phyloP scores from a whole-genome alignment of 2,329 filamentous ascomycete species.

The Cladobotryum protrusum region DNA sequence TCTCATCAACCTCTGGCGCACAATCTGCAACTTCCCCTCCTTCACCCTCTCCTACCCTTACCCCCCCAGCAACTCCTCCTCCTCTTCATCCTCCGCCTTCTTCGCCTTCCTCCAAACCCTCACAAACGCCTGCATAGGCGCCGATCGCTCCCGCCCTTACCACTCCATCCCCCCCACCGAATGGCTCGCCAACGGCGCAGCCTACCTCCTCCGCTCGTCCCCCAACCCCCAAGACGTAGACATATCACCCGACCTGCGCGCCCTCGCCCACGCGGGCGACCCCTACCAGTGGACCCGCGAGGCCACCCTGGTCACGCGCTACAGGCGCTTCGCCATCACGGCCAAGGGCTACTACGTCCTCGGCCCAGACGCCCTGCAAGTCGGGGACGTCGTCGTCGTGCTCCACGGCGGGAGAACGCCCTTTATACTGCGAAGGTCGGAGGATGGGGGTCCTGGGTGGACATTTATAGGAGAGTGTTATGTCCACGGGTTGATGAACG shows the following conservation, averaged over 20 bases:
- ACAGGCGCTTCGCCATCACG: constrained; percentile 28
- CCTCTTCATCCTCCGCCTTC: constrained; percentile 18
- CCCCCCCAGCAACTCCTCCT: constrained; percentile 8
- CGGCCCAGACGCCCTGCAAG: constrained; percentile 25
- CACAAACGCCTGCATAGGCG: constrained; percentile 26
- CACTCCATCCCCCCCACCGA: constrained; percentile 18
- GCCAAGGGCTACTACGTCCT: constrained; percentile 26
- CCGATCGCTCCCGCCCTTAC: constrained; percentile 22
- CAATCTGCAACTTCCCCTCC: constrained; percentile 18
- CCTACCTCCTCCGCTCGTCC: constrained; percentile 23
- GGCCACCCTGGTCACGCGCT: constrained; percentile 28
- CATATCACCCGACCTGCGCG: constrained; percentile 18
- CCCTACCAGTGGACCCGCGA: constrained; percentile 31
- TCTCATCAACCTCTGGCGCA: constrained; percentile 19
- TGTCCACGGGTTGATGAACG: constrained; percentile 32
- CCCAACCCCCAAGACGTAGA: background rate
- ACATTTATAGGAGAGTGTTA: constrained; percentile 31
- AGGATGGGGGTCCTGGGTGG: constrained; percentile 16
- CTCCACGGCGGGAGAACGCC: constrained; percentile 28
- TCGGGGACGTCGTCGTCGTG: constrained; percentile 26
- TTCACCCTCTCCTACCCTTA: constrained; percentile 24
- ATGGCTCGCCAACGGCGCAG: constrained; percentile 27
- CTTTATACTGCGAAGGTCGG: constrained; percentile 22
- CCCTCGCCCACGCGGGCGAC: constrained; percentile 22
- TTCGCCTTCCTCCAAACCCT: constrained; percentile 30